Conservation (phyloP, 2,329 filamentous ascomycete species). For the Paradendryphiella salina region DNA sequence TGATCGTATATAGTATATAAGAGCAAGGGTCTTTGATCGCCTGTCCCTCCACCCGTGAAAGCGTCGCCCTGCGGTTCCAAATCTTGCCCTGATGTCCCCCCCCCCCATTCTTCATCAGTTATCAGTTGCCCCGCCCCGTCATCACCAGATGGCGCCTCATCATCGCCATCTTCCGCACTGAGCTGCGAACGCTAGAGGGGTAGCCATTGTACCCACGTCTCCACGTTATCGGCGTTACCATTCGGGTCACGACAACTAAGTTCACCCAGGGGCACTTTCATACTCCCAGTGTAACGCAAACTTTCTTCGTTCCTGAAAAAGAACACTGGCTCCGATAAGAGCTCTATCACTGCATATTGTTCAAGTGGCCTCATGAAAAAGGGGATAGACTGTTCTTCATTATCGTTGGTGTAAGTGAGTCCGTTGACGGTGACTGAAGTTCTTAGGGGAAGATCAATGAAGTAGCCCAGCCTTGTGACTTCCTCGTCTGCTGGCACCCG, state of each 20-base stretch:
- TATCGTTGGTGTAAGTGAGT: constrained; percentile 16
- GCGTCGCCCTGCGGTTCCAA: too few species aligned
- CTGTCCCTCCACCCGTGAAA: constrained; percentile 2
- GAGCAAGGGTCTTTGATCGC: neutral
- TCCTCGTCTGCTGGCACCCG: neutral
- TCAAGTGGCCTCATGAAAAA: constrained; percentile 25
- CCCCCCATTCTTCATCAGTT: neutral
- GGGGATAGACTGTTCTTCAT: neutral
- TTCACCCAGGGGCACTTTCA: neutral
- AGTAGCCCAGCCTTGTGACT: constrained; percentile 4
- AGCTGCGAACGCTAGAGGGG: neutral
- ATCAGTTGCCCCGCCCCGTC: too few species aligned
- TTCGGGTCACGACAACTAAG: constrained; percentile 1
- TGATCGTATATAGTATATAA: too few species aligned
- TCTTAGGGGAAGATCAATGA: constrained; percentile 13
- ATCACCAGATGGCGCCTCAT: too few species aligned
- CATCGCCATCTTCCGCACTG: too few species aligned
- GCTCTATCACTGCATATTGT: constrained; percentile 27
- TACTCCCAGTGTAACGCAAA: neutral
- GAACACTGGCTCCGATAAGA: constrained; percentile 25
- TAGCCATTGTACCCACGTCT: neutral
- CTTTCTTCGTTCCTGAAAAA: constrained; percentile 23
- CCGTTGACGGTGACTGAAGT: constrained; percentile 23
- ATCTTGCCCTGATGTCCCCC: too few species aligned
- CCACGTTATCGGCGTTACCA: neutral